Evolutionary conservation across 2,329 filamentous ascomycete genomes (phyloP), one percentile per base, ranked within the genome.

Genomic region (Botrytis galanthina): DNA sequence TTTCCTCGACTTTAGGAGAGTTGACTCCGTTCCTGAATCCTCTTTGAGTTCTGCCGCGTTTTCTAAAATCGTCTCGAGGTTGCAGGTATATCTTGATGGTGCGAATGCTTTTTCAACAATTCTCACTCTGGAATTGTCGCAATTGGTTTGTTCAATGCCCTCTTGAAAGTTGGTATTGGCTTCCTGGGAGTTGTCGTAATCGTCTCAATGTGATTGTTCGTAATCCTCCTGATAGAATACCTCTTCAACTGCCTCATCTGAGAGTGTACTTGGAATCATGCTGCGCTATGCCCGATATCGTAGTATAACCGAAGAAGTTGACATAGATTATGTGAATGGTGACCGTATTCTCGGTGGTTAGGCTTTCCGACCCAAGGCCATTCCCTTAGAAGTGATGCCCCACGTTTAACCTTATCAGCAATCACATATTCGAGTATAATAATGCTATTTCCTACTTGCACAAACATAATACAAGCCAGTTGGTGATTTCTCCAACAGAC

Each of bases 331-430:
- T 57, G 26, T 68, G 66, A 57, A 42, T 42, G 35, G 48, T 68
- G 26, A 68, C 66, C 66, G 66, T 68, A 59, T 57, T 69, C 8
- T 69, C 66, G 66, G 66, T 32, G 66, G 6, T 57, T 57, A 64
- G n/a, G 44, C 26, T 57, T 57, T 35, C 59, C 61, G 46, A 18
- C 44, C 35, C 42, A 26, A 32, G 16, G 48, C 26, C 39, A 29
- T 32, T 57, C 48, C n/a, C 10, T 42, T 32, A 3, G 37, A 18
- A 12, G 6, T 57, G 29, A 59, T 69, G n/a, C 66, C 66, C 66
- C 66, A 69, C 66, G 66, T 69, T 37, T 9, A 42, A 69, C 35
- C 51, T 63, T 57, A n/a, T 68, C 64, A 68, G 10, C n/a, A 68
- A 39, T 54, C 37, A 42, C 9, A 69, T 57, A 32, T 29, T 51